Base-by-base conservation (phyloP, 2,329 filamentous ascomycete genomes). In the Aspergillus puulaauensis region DNA sequence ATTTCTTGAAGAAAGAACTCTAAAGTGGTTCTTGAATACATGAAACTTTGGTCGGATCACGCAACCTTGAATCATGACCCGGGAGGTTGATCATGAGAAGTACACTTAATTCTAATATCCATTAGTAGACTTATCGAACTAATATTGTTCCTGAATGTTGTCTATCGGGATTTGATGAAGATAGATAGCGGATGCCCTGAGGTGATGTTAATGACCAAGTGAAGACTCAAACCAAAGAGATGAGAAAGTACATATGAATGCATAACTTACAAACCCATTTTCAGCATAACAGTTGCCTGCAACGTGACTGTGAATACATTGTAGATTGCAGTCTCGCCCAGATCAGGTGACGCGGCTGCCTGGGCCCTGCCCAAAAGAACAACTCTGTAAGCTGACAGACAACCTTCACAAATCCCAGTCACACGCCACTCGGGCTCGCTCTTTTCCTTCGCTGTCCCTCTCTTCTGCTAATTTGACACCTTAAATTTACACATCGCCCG, bases 1-100 rank as follows among this genome's bases (percentile, higher is more conserved):
- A 88, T 72, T 87, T 83, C 62, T 73, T 85, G 71, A 88, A 88
- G 73, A 88, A 88, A 75, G 85, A 87, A 65, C 68, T 87, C 47
- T 86, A 70, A 63, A 9, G 9, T 31, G 27, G 9, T 31, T 3
- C 4, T 31, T 31, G 27, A 8, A 11, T 31, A 31, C 27, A 31
- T 9, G 9, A 31, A 31, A 31, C 9, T 31, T 31, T 31, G 27
- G 27, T 31, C 27, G 27, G 27, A 31, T 9, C 27, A 31, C 27
- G 27, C 27, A 31, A 31, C 9, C 27, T 31, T 31, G 9, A 11
- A 31, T 31, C 2, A 31, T 31, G 8, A 9, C 8, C 27, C 27
- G 9, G 27, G 9, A 31, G 27, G 27, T 31, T 31, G 27, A 31
- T 31, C 9, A 31, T 31, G 9, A 31, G 9, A 11, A 31, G 9